Base-by-base conservation (phyloP, 306 rosid genomes). In the Lablab purpureus region DNA sequence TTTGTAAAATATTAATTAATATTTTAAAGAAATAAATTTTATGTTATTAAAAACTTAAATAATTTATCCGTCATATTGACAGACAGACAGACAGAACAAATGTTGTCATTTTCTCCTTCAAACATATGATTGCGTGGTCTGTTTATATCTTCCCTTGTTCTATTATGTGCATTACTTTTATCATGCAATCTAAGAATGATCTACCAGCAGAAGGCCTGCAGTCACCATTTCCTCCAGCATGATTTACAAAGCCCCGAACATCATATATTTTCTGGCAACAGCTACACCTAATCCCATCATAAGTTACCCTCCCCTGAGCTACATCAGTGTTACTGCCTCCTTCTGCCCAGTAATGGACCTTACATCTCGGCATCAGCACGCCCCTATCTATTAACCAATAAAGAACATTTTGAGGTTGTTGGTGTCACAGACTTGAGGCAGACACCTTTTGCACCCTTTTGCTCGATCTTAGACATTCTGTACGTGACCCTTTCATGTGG, bases 11-110 rank as follows among this genome's bases (percentile, higher is more conserved):
- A n/a, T n/a, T n/a, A n/a, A n/a, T n/a, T n/a, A n/a, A n/a, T n/a
- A n/a, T n/a, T n/a, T n/a, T n/a, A n/a, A n/a, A n/a, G n/a, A n/a
- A n/a, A n/a, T n/a, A n/a, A n/a, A n/a, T n/a, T n/a, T n/a, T n/a
- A n/a, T n/a, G n/a, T n/a, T n/a, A n/a, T n/a, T n/a, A n/a, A n/a
- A n/a, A n/a, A n/a, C n/a, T n/a, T n/a, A n/a, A n/a, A n/a, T n/a
- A n/a, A n/a, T n/a, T n/a, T n/a, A n/a, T 21, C 99, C 99, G 3
- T 97, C 99, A 84, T 80, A 83, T 50, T 91, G 92, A 78, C 98
- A 93, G 75, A n/a, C n/a, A n/a, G n/a, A n/a, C n/a, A n/a, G n/a
- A 87, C 91, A 71, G 98, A 77, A 75, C 97, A 95, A 83, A 89
- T 76, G 76, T 83, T 75, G 82, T 95, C 99, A 82, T 86, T 95